A percentile compares a stretch with the other conserved stretches of the same genome.
Conservation (phyloP, 345 rosid genomes). For the Raphanus sativus region DNA sequence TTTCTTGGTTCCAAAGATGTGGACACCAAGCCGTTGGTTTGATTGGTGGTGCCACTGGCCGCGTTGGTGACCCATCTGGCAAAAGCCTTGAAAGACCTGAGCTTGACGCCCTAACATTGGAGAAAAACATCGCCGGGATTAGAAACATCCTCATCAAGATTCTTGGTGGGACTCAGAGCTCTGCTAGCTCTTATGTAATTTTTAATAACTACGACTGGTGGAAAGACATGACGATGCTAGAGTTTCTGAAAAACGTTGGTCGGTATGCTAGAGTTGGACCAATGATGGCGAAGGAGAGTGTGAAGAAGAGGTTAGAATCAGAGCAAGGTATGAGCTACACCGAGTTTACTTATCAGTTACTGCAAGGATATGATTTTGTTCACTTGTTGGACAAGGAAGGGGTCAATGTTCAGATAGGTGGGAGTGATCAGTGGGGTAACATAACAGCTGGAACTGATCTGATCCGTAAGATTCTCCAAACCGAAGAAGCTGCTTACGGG, state of each 20-base stretch:
- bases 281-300: conserved; percentile 92
- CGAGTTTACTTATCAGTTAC: conserved; percentile 83
- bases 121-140: conserved; percentile 63
- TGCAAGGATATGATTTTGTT: conserved; percentile 88
- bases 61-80: conserved; percentile 96
- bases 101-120: conserved; percentile 57
- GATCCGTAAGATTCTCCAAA: conserved; percentile 71
- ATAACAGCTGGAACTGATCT: conserved; percentile 92
- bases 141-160: conserved; percentile 47
- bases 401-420: conserved; percentile 89
- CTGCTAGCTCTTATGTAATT: conserved; percentile 41
- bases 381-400: conserved; percentile 67
- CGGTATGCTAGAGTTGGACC: conserved; percentile 79
- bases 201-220: conserved; percentile 95
- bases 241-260: conserved; percentile 80
- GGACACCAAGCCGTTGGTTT: conserved; percentile 88
- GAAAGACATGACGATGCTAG: conserved; percentile 77
- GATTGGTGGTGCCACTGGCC: conserved; percentile 91
- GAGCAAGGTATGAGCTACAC: conserved; percentile 97
- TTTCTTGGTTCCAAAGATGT: conserved; percentile 90
- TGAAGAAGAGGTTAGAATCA: conserved; percentile 86
- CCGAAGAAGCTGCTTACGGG: conserved; percentile 72
- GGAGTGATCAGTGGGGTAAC: conserved; percentile 99
- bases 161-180: conserved; percentile 33
- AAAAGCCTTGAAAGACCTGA: conserved; percentile 90